Conservation (phyloP, 2,329 filamentous ascomycete genomes). For the Cryoendolithus antarcticus region DNA sequence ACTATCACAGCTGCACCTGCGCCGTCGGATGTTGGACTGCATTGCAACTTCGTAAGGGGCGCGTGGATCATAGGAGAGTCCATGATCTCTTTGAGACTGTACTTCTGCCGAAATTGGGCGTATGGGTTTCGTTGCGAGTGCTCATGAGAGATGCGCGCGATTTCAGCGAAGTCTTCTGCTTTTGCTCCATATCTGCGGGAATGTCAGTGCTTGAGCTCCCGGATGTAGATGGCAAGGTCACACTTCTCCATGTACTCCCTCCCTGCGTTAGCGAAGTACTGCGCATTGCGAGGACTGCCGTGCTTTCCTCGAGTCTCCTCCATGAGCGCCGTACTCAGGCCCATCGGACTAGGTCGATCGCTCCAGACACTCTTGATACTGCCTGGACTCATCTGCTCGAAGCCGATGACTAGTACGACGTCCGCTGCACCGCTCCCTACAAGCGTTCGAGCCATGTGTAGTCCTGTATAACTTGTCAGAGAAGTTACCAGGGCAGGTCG, state of each 20-base stretch:
- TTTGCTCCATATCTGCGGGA: slow-evolving; percentile 55
- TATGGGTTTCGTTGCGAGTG: slow-evolving; percentile 90
- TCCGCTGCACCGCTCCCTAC: slow-evolving; percentile 62
- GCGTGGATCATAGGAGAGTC: slow-evolving; percentile 65
- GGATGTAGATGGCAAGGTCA: background rate
- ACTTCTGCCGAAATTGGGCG: slow-evolving; percentile 87
- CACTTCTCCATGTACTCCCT: slow-evolving; percentile 86
- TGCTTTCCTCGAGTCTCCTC: slow-evolving; percentile 15
- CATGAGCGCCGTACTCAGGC: slow-evolving; percentile 54
- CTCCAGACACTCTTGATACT: slow-evolving; percentile 71
- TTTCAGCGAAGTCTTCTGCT: slow-evolving; percentile 71
- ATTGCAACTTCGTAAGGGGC: slow-evolving; percentile 93
- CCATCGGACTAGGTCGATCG: slow-evolving; percentile 69
- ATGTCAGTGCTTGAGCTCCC: background rate
- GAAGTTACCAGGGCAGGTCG: too few relatives aligned
- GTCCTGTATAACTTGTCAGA: slow-evolving; percentile 32
- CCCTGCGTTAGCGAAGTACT: slow-evolving; percentile 95
- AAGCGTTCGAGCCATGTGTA: slow-evolving; percentile 70
- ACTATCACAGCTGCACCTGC: slow-evolving; percentile 80
- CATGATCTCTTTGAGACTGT: slow-evolving; percentile 71
- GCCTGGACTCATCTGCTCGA: slow-evolving; percentile 95
- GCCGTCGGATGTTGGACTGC: slow-evolving; percentile 90
- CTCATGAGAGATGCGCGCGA: slow-evolving; percentile 81
- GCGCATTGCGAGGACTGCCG: slow-evolving; percentile 27
- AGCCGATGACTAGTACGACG: slow-evolving; percentile 82